Evolutionary conservation across 1,284 basidiomycete species (phyloP).

Genomic region (Malassezia brasiliensis): DNA sequence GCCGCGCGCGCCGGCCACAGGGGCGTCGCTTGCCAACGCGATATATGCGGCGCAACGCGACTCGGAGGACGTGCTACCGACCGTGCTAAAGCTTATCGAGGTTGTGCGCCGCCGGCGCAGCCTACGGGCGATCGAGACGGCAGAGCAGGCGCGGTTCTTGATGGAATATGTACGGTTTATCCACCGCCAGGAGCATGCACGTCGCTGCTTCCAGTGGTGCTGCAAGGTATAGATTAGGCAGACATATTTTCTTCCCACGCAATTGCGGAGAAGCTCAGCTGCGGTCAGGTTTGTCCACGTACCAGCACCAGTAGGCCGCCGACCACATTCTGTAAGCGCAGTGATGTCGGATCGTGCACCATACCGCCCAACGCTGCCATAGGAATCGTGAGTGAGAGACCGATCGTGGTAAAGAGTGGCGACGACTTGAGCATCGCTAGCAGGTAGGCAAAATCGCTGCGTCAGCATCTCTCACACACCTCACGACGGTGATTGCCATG

Average conservation of each 20-base stretch:
- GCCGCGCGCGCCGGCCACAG: neutral
- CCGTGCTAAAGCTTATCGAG: slow-evolving; percentile 24
- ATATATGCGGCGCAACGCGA: neutral
- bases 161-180: slow-evolving; percentile 30
- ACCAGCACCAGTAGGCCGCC: slow-evolving; percentile 32
- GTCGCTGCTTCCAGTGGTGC: slow-evolving; percentile 7
- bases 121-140: slow-evolving; percentile 46
- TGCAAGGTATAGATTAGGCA: neutral
- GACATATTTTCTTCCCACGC: slow-evolving; percentile 17
- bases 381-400: slow-evolving; percentile 88
- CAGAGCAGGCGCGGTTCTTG: slow-evolving; percentile 42
- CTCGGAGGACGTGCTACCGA: neutral
- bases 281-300: neutral
- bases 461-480: slow-evolving; percentile 50
- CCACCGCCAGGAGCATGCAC: slow-evolving; percentile 26
- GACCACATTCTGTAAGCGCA: slow-evolving; percentile 23
- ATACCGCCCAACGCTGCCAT: slow-evolving; percentile 73
- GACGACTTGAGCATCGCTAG: slow-evolving; percentile 91
- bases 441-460: slow-evolving; percentile 31
- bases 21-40: neutral
- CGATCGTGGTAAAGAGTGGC: slow-evolving; percentile 73
- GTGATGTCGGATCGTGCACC: slow-evolving; percentile 52
- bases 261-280: slow-evolving; percentile 12
- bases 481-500: slow-evolving; percentile 55
- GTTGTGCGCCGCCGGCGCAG: slow-evolving; percentile 35